phyloP scores from a whole-genome alignment of 306 rosid genomes.

The Vicia villosa region DNA sequence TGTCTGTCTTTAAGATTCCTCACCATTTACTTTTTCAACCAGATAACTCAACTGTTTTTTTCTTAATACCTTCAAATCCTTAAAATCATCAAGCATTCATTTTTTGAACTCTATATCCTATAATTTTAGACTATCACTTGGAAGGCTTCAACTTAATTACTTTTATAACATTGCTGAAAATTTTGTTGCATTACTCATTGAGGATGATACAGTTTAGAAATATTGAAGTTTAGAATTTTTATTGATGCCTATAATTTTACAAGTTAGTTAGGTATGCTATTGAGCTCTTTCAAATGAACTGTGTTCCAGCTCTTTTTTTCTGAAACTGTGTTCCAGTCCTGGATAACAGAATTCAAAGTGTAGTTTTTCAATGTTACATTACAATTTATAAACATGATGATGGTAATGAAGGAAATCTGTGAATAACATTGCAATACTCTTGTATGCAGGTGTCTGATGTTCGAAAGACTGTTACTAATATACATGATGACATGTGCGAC shows the following conservation, averaged over 20 bases:
- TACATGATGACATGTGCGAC: constrained; percentile 59
- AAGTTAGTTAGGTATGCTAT: constrained; percentile 6
- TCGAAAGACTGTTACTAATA: constrained; percentile 53
- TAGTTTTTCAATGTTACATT: not conserved
- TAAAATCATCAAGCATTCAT: constrained; percentile 18
- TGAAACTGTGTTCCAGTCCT: constrained; percentile 23
- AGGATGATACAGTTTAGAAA: constrained; percentile 20
- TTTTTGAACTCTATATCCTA: not conserved
- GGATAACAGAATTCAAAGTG: constrained; percentile 24
- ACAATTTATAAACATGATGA: constrained; percentile 18
- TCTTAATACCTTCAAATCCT: not conserved
- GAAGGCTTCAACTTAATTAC: constrained; percentile 7
- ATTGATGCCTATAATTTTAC: constrained; percentile 2
- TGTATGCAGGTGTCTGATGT: constrained; percentile 75
- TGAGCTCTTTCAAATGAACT: constrained; percentile 23
- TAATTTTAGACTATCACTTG: constrained; percentile 12
- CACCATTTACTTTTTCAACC: constrained; percentile 3
- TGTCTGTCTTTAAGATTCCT: constrained; percentile 9
- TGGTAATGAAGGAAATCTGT: not conserved
- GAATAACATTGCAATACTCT: constrained; percentile 37
- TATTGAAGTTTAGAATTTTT: not conserved
- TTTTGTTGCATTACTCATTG: constrained; percentile 10
- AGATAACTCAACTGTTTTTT: not conserved
- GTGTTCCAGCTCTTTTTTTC: too few species aligned
- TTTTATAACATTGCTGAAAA: constrained; percentile 11